A percentile compares a stretch with the other conserved stretches of the same genome.
These are phyloP conservation scores for Coemansia sp. DNA, from an alignment of 192 early-diverging fungal species.

Conservation along the genomic window DNA sequence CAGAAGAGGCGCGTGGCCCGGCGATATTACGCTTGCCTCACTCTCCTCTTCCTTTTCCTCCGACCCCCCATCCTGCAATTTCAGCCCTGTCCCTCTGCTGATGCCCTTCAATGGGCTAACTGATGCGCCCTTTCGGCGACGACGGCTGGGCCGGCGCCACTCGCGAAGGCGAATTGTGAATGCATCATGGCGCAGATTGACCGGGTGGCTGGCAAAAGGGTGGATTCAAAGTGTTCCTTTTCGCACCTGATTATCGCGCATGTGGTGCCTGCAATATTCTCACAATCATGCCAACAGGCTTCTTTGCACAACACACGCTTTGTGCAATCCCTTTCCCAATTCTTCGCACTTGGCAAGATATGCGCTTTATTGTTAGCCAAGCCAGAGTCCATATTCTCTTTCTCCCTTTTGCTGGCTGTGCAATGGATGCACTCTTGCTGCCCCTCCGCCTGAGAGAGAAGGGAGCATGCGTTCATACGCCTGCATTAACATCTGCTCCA, in stretches of 20 bases:
- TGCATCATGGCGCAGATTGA: slow-evolving; percentile 9
- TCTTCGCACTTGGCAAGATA: background rate
- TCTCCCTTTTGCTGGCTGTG: background rate
- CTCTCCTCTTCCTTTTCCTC: background rate
- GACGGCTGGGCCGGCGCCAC: slow-evolving; percentile 1
- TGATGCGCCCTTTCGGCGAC: background rate
- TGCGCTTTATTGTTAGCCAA: background rate
- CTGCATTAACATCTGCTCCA: background rate
- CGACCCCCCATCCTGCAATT: background rate
- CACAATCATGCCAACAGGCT: background rate
- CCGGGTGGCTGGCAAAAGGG: background rate
- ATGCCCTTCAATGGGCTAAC: background rate
- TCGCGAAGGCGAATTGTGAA: slow-evolving; percentile 16
- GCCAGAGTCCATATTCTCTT: background rate
- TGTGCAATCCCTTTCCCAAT: background rate
- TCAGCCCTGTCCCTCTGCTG: background rate
- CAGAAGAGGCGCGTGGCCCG: background rate
- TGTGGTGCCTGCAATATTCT: background rate
- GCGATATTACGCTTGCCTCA: background rate
- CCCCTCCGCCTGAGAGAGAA: background rate
- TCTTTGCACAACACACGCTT: background rate
- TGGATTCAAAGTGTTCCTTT: background rate
- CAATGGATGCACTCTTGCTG: background rate
- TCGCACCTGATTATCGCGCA: background rate
- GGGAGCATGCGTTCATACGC: background rate